Percentiles rank a stretch among this genome's conserved stretches.
Conservation (phyloP, 2,329 filamentous ascomycete species). For the Bipolaris bicolor region DNA sequence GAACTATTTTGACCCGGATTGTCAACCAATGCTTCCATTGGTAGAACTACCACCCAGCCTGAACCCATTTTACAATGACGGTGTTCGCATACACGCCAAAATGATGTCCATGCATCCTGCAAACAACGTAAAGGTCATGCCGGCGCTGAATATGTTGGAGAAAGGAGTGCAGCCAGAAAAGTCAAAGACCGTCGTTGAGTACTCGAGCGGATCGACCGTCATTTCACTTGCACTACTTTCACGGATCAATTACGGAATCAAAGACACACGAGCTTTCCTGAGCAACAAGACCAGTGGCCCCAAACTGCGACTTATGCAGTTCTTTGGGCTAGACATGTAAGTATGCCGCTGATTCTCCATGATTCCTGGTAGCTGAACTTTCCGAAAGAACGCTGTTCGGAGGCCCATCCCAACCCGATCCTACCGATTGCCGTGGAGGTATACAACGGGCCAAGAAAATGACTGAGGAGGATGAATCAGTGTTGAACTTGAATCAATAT, state of each 20-base stretch:
- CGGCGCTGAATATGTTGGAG: slow-evolving; percentile 42
- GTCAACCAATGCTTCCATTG: slow-evolving; percentile 63
- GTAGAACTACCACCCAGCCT: slow-evolving; percentile 65
- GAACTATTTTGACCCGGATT: slow-evolving; percentile 66
- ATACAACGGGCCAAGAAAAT: slow-evolving; percentile 23
- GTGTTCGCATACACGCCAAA: slow-evolving; percentile 68
- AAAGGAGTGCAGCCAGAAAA: slow-evolving; percentile 20
- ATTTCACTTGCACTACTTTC: slow-evolving; percentile 30
- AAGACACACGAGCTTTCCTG: slow-evolving; percentile 26
- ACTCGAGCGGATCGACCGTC: slow-evolving; percentile 31
- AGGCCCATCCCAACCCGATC: slow-evolving; percentile 52
- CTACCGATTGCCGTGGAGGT: slow-evolving; percentile 25
- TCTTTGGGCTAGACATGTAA: slow-evolving; percentile 33
- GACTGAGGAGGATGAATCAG: slow-evolving; percentile 47
- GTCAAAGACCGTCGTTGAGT: slow-evolving; percentile 28
- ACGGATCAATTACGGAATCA: slow-evolving; percentile 27
- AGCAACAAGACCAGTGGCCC: slow-evolving; percentile 29
- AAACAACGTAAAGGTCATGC: slow-evolving; percentile 69
- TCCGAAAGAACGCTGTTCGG: slow-evolving; percentile 55
- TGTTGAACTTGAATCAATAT: slow-evolving; percentile 64
- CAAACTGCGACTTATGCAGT: slow-evolving; percentile 29
- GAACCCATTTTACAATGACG: slow-evolving; percentile 64
- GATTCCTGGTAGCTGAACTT: neutral
- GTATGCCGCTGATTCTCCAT: neutral
- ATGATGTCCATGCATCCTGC: slow-evolving; percentile 70